Evolutionary conservation across 1,139 yeast genomes (phyloP), one percentile per base, ranked within the genome.

Genomic region (Suzukiozyma palmioleophila): DNA sequence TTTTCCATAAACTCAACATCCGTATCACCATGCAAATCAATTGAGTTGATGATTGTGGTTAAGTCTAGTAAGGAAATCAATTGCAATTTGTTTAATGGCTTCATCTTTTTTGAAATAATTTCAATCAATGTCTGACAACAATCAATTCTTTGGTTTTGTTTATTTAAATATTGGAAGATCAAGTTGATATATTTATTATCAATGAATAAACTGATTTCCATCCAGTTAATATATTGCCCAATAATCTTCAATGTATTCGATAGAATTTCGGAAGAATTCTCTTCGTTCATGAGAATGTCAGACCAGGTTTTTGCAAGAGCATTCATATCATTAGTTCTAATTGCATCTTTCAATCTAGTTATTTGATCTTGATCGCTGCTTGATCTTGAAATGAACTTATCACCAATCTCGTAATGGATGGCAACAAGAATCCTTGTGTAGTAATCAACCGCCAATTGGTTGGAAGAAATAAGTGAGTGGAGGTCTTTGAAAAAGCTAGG

Each of bases 211-310:
- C 81, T 72, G 46, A 92, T 86, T 54, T 94, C 98, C 62, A 92
- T 88, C 99, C 99, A 94, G 25, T 90, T 83, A 24, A 89, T 86
- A 73, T 86, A 94, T 16, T 81, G 80, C 7, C 97, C 97, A 41
- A 92, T 77, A 41, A 81, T 81, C 40, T 72, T 70, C 41, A 88
- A 69, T n/a, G 81, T 67, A 42, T 76, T 74, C 44, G 75, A 78
- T 41, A 83, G 57, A 35, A 84, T 76, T 15, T 75, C 84, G 32
- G 56, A 57, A 8, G 72, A 46, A 16, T 48, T 37, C 4, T 43
- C 34, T 30, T 60, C 52, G 38, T 57, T 51, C 10, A 55, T 52
- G 39, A 90, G 64, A 22, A 84, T 73, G 35, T 72, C 66, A 51
- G 75, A 73, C 97, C 97, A 90, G 21, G 81, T 70, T 2, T 66